phyloP scores from a whole-genome alignment of 1,139 yeast genomes.

The Nakaseomyces kungkrabaensis region DNA sequence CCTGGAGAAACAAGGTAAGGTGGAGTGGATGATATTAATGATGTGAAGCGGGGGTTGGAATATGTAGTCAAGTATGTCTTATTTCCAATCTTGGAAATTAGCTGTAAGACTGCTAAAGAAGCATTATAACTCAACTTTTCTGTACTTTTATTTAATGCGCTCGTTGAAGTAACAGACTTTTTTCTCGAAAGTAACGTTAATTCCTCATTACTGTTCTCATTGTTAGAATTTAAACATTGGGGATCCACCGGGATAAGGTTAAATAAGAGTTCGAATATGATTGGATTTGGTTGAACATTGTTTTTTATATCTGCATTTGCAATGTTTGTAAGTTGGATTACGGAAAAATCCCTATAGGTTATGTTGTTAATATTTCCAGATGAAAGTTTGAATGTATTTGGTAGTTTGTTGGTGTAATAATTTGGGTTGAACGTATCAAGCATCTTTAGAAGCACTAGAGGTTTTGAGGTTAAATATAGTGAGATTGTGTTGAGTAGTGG shows the following conservation, averaged over 20 bases:
- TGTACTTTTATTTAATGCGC: not conserved
- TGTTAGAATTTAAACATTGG: constrained; percentile 9
- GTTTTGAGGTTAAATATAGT: constrained; percentile 50
- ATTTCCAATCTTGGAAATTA: constrained; percentile 33
- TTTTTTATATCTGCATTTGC: constrained; percentile 32
- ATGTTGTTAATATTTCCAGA: constrained; percentile 22
- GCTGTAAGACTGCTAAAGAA: constrained; percentile 45
- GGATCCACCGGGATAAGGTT: constrained; percentile 45
- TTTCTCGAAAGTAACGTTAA: constrained; percentile 22
- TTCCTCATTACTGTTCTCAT: constrained; percentile 27
- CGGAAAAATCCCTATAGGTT: constrained; percentile 54
- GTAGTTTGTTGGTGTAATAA: constrained; percentile 38
- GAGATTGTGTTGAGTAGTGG: constrained; percentile 53
- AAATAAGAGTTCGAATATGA: constrained; percentile 48
- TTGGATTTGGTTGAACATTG: constrained; percentile 33
- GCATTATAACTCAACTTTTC: constrained; percentile 51
- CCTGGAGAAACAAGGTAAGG: constrained; percentile 20
- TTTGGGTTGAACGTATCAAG: constrained; percentile 36
- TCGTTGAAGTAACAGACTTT: constrained; percentile 10
- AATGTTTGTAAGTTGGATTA: constrained; percentile 42
- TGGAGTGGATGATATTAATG: not conserved
- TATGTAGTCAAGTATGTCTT: constrained; percentile 20
- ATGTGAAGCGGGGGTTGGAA: constrained; percentile 6
- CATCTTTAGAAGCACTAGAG: constrained; percentile 32
- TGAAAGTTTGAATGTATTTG: constrained; percentile 36